Evolutionary conservation across 2,329 filamentous ascomycete species (phyloP), one percentile per base, ranked within the genome.

Genomic region (Aspergillus neoniger): DNA sequence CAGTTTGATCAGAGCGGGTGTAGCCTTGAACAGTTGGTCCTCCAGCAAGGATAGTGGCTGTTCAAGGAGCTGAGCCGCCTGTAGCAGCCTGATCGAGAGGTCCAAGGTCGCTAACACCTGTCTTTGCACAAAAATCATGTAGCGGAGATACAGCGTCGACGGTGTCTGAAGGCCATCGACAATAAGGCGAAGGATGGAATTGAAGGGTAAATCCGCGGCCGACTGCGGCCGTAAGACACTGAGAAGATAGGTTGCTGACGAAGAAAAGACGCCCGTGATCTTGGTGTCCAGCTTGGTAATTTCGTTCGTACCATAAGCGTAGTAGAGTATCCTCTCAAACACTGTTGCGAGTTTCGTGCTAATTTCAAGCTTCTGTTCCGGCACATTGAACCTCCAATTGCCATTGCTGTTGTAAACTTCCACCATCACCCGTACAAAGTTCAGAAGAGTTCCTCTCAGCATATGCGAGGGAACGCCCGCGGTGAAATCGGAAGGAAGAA

Each of bases 371-470:
- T 89, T 87, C 65, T 93, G 88, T 25, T 87, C 80, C 10, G 86
- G 82, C 1, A 85, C 83, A 6, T 85, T 82, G 72, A 96, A 97
- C 66, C 88, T 89, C 95, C 94, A 99, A 5, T 88, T 92, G 30
- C 87, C 86, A 39, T 90, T 91, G 74, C 90, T 95, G 77, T 96
- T 92, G 67, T 96, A 89, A 6, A 96, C 85, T 70, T 96, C 92
- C 23, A 96, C 84, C 64, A 91, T 83, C 2, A 88, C 88, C 66
- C 90, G 88, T 6, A 89, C 88, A 68, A 94, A 90, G 4, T 88
- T 87, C 49, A 89, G 80, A 41, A 92, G 81, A 17, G 93, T 88
- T 51, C 86, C 86, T 48, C 86, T 85, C 67, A 96, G 85, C 41
- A 90, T 85, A 71, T 92, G 89, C 66, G 96, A 90, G 5, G 92